Conservation (phyloP, 306 rosid species). For the Cucurbita ficifolia region DNA sequence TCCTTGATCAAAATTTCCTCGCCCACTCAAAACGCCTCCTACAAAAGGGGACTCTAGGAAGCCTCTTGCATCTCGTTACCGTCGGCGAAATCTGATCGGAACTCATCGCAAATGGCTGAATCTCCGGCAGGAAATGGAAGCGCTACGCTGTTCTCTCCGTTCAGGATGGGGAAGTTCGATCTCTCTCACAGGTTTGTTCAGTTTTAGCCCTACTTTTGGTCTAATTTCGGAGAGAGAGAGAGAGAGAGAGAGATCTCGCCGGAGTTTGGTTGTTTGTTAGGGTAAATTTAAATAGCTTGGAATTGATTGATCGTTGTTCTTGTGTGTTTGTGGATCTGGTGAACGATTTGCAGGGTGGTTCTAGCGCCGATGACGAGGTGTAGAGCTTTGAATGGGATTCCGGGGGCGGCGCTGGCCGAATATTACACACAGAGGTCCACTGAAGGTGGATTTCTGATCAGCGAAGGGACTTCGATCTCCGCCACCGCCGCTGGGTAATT, state of each 20-base stretch:
- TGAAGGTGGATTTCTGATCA: constrained; percentile 35
- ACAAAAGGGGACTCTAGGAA: not conserved
- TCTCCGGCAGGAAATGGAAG: not conserved
- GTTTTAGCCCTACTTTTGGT: not conserved
- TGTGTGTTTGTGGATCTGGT: not conserved
- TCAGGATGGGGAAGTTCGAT: constrained; percentile 48
- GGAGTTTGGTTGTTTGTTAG: not conserved
- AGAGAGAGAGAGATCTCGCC: not conserved
- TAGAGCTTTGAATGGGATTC: constrained; percentile 33
- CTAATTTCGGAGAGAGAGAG: not conserved
- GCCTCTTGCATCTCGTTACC: not conserved
- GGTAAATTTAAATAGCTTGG: not conserved
- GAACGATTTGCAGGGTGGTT: constrained; percentile 27
- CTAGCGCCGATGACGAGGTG: constrained; percentile 52
- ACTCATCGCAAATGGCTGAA: not conserved
- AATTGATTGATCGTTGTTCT: too few species aligned
- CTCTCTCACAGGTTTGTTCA: constrained; percentile 61
- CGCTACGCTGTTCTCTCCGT: constrained; percentile 48
- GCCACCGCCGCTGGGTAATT: constrained; percentile 31
- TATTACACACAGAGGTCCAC: constrained; percentile 41
- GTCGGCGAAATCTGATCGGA: not conserved
- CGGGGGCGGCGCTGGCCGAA: constrained; percentile 21
- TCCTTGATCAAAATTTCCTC: not conserved
- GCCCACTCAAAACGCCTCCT: not conserved
- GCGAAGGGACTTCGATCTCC: constrained; percentile 36